phyloP scores from a whole-genome alignment of 2,329 filamentous ascomycete species.

The Clathrospora elynae region DNA sequence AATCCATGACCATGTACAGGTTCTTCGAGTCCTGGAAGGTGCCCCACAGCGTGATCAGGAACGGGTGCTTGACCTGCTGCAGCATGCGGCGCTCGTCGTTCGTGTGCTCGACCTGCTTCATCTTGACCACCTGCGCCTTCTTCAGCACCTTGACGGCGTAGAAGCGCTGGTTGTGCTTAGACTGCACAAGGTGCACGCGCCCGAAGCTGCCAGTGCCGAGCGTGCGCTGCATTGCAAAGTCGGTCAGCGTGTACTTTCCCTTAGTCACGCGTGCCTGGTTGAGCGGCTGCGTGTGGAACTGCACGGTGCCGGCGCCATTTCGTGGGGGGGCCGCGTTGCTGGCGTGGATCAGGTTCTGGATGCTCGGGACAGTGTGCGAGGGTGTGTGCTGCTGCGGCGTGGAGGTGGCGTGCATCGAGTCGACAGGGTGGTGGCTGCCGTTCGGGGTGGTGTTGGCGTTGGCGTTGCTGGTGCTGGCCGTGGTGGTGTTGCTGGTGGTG shows the following conservation, averaged over 20 bases:
- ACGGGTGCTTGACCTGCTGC: slow-evolving; percentile 95
- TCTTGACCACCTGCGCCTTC: slow-evolving; percentile 97
- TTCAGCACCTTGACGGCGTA: slow-evolving; percentile 99
- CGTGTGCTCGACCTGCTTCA: slow-evolving; percentile 99
- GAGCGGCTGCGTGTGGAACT: slow-evolving; percentile 44
- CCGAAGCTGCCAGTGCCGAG: slow-evolving; percentile 97
- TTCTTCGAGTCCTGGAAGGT: slow-evolving; percentile 96
- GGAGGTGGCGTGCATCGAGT: slow-evolving; percentile 50
- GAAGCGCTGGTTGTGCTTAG: slow-evolving; percentile 96
- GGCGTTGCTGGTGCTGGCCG: slow-evolving; percentile 13
- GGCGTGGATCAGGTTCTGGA: slow-evolving; percentile 81
- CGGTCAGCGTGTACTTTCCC: slow-evolving; percentile 92
- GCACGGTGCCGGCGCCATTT: slow-evolving; percentile 48
- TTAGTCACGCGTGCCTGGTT: slow-evolving; percentile 72
- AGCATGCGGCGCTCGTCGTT: slow-evolving; percentile 98
- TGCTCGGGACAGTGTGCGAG: slow-evolving; percentile 75
- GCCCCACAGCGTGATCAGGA: slow-evolving; percentile 96
- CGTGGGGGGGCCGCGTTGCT: slow-evolving; percentile 46
- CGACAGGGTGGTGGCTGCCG: slow-evolving; percentile 41
- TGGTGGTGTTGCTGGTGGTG: slow-evolving; percentile 12
- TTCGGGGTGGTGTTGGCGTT: slow-evolving; percentile 19
- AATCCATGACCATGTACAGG: slow-evolving; percentile 99
- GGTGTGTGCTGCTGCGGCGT: slow-evolving; percentile 32
- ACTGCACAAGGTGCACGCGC: slow-evolving; percentile 93
- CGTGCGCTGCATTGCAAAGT: slow-evolving; percentile 89